Evolutionary conservation across 192 early-diverging fungal species (phyloP), one percentile per base, ranked within the genome.

Genomic region (Gonapodya prolifera): DNA sequence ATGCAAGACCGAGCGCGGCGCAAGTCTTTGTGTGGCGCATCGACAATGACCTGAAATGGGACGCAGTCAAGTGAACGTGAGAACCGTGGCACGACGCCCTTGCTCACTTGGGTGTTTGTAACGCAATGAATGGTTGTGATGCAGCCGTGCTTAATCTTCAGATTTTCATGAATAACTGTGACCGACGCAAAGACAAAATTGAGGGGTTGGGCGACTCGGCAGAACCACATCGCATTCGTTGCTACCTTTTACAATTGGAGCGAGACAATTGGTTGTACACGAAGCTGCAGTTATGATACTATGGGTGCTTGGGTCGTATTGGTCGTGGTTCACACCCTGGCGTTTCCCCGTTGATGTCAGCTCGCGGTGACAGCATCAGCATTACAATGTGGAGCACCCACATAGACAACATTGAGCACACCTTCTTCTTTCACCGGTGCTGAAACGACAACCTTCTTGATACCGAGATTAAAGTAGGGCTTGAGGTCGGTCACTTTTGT

Each of bases 401-500:
- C 45, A 8, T 61, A 23, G 45, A 61, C 45, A 23, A 61, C 23
- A 23, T 61, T 61, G 45, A 61, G 45, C 8, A 61, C 45, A 61
- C 45, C 45, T 70, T 35, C 76, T 33, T 76, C 76, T 34, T 76
- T 76, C 35, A 73, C 35, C 17, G 76, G 76, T 70, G 76, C 76
- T 33, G 76, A 76, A 71, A 76, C 70, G 70, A 76, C 23, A 35
- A 76, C 76, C 76, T 76, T 76, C 76, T 76, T 76, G 30, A 73
- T 34, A 70, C 76, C 76, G 32, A 30, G 32, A 1, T 16, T 29
- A 23, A 76, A 70, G 76, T 76, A 61, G 8, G n/a, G n/a, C n/a
- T n/a, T n/a, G n/a, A n/a, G n/a, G n/a, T n/a, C n/a, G n/a, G n/a
- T n/a, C n/a, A n/a, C n/a, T n/a, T n/a, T n/a, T n/a, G n/a, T n/a